These are phyloP conservation scores for Candida boidinii DNA, from an alignment of 805 yeast species.

Conservation along the genomic window DNA sequence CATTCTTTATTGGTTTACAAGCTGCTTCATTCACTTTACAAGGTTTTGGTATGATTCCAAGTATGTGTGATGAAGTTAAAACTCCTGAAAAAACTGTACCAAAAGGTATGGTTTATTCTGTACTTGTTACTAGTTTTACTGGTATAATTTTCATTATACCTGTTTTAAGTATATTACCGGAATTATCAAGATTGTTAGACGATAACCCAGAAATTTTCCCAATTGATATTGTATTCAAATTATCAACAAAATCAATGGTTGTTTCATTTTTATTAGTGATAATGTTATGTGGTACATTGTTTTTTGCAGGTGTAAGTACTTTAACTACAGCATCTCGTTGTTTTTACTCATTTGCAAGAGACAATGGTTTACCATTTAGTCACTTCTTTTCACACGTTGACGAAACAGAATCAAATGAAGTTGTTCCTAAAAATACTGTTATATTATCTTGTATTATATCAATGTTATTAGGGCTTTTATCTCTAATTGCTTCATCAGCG, in stretches of 20 bases:
- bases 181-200: slow-evolving; percentile 45
- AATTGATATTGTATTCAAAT: slow-evolving; percentile 64
- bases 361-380: slow-evolving; percentile 66
- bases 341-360: slow-evolving; percentile 78
- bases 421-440: slow-evolving; percentile 65
- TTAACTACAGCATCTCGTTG: slow-evolving; percentile 75
- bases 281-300: slow-evolving; percentile 57
- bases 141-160: slow-evolving; percentile 72
- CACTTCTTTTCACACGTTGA: slow-evolving; percentile 61
- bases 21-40: slow-evolving; percentile 73
- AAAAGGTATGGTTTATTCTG: slow-evolving; percentile 60
- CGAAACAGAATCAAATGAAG: slow-evolving; percentile 38
- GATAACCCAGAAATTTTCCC: slow-evolving; percentile 66
- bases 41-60: slow-evolving; percentile 76
- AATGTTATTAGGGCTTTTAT: slow-evolving; percentile 50
- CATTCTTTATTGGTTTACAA: slow-evolving; percentile 71
- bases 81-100: slow-evolving; percentile 70
- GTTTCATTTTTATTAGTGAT: slow-evolving; percentile 64
- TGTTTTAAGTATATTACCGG: slow-evolving; percentile 63
- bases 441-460: slow-evolving; percentile 57
- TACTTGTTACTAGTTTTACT: slow-evolving; percentile 52
- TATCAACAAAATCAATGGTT: slow-evolving; percentile 58
- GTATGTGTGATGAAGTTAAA: slow-evolving; percentile 76
- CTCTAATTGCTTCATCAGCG: slow-evolving; percentile 63
- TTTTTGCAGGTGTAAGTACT: slow-evolving; percentile 74